Base-by-base conservation (phyloP, 768 basidiomycete species). In the Mrakia frigida region DNA sequence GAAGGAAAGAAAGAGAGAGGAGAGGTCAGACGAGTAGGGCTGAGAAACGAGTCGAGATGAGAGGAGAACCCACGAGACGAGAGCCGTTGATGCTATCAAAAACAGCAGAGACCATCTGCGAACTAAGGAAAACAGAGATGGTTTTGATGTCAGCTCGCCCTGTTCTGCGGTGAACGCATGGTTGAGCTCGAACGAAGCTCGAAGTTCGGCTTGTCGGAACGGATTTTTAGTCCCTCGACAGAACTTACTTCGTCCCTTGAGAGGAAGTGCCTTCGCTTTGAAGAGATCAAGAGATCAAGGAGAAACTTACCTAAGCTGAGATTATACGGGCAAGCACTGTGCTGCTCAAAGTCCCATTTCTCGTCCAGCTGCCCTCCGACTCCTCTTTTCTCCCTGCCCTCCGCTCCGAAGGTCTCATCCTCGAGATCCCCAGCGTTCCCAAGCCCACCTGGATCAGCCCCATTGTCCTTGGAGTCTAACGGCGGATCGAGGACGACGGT, bases 81-180 rank as follows among this genome's bases (percentile, higher is more conserved):
- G 61, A 21, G 61, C 61, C 1, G 61, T 63, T 18, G 61, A 13
- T 1, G 28, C 61, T 33, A 63, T 31, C 10, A 63, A 33, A 18
- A 63, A 63, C n/a, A 63, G 61, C 11, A 63, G 33, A 10, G 61
- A 63, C 61, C 61, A 63, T 33, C 61, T 31, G 9, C 61, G 61
- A 21, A 35, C 61, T 63, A 18, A n/a, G 2, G 13, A 37, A 14
- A 35, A 37, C 9, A 6, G 21, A 63, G 61, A 63, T 3, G 3
- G 16, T 10, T 33, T 10, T 23, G 16, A 21, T 28, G 61, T 60
- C 59, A 33, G 59, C 59, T 60, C 59, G n/a, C 16, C 28, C 59
- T 50, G 46, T 18, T 16, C 16, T 50, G 2, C 11, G 21, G 13
- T 50, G 3, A 16, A 50, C 4, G 43, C 10, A 14, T 9, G 10